Base-by-base conservation (phyloP, 2,329 filamentous ascomycete species). In the Annulohypoxylon truncatum region DNA sequence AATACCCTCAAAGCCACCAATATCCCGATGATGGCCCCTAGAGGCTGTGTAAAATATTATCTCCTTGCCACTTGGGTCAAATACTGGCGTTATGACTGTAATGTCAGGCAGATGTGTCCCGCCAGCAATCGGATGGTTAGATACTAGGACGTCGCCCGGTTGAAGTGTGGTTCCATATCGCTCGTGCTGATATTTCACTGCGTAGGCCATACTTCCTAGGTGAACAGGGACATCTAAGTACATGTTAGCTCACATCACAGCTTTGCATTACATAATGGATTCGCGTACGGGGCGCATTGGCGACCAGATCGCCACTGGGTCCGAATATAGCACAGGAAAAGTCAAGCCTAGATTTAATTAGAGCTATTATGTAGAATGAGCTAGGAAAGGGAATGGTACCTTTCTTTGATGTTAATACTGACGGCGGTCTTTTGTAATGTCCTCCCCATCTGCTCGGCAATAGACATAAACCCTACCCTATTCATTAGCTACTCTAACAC, bases 321-420 rank as follows among this genome's bases (percentile, higher is more conserved):
- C 92, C 90, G 74, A 95, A 95, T 0, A 95, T 81, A 1, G 92
- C 92, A 70, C 92, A 95, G 1, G 90, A 93, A 74, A 94, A 95
- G 74, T 95, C 92, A 0, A 94, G 83, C 24, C 68, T 66, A 18
- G 9, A 24, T 3, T 22, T 1, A 6, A 20, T 65, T 42, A 65
- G 56, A 18, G 31, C 2, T 15, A 20, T 6, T 12, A 40, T 12
- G 6, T 3, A 22, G 13, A 22, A 5, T 20, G 20, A 7, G 8
- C 10, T 52, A 18, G 35, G 28, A 20, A 15, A 15, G 18, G 24
- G 22, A 10, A 22, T 54, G 8, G 13, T 56, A 66, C 6, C 92
- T 86, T 75, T 95, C 92, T 73, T 94, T 91, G 76, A 94, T 91
- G 70, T 93, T 94, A 0, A 90, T 92, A 61, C 87, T 90, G 8